These are phyloP conservation scores for Persicaria maculosa DNA, from an alignment of 148 eudicot genomes.

Conservation along the genomic window DNA sequence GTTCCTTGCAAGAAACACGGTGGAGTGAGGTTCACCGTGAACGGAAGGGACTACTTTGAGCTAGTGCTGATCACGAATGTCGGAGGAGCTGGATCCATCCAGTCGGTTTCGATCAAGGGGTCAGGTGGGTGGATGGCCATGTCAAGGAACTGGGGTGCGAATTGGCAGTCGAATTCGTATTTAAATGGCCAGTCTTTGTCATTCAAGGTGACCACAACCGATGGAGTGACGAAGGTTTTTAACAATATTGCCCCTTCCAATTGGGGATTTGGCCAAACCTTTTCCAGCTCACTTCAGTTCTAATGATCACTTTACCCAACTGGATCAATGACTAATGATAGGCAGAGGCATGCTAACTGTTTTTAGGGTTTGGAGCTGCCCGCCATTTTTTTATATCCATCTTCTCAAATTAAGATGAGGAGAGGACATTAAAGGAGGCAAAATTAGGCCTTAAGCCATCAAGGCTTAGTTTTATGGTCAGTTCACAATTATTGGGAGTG, in stretches of 20 bases:
- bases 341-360: conserved; percentile 50
- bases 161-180: conserved; percentile 73
- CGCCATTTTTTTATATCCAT: conserved; percentile 20
- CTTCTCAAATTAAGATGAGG: conserved; percentile 1
- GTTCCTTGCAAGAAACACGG: conserved; percentile 76
- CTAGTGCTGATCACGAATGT: conserved; percentile 65
- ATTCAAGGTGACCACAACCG: conserved; percentile 55
- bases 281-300: conserved; percentile 46
- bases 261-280: conserved; percentile 78
- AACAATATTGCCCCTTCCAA: conserved; percentile 45
- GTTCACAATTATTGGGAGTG: not conserved
- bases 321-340: not conserved
- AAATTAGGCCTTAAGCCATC: not conserved
- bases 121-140: conserved; percentile 49
- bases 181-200: conserved; percentile 68
- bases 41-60: conserved; percentile 83
- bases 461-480: not conserved
- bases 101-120: conserved; percentile 61
- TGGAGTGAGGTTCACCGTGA: conserved; percentile 74
- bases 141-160: conserved; percentile 96
- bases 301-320: not conserved
- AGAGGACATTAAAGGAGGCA: not conserved
- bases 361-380: conserved; percentile 37
- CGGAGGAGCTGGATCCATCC: conserved; percentile 66
- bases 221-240: conserved; percentile 44